Base-by-base conservation (phyloP, 768 basidiomycete genomes). In the Candolleomyces efflorescens region DNA sequence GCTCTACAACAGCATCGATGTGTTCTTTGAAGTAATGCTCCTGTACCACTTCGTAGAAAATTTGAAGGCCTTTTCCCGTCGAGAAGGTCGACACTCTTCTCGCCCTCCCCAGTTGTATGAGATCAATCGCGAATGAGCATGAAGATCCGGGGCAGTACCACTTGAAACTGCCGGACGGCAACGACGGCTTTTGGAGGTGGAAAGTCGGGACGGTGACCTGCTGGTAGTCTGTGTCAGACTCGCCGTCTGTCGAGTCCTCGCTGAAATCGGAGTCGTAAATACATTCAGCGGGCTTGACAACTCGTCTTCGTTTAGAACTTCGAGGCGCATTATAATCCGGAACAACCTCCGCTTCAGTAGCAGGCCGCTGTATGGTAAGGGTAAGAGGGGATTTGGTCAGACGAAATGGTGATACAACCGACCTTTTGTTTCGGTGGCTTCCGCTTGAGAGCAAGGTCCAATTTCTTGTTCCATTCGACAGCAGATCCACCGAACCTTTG, bases 221-320 rank as follows among this genome's bases (percentile, higher is more conserved):
- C 32, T 32, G 32, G 32, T 27, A 18, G n/a, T 57, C 56, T 11
- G 18, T 9, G 36, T 38, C 36, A 46, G n/a, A 13, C 50, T 58
- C 56, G 9, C 44, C 43, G 2, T 36, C 56, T 3, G 56, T 53
- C 5, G 56, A 53, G 17, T 26, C 23, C 22, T 58, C 56, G 38
- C 24, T 53, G 27, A 58, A 58, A 43, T 58, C 56, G 12, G 39
- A 18, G 41, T 58, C 56, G 51, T 58, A 58, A 4, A 18, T 52
- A 18, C n/a, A 27, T 26, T 58, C 15, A 4, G 26, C 41, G n/a
- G 51, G 7, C 32, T 37, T 17, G 41, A 17, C 41, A 6, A 17
- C 41, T 43, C 17, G 18, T 20, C 41, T 3, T 43, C 18, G 15
- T 43, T 32, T 32, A 11, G 32, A 32, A 32, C 32, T 32, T 32